Base-by-base conservation (phyloP, 331 rosid species). In the Telfairia occidentalis region DNA sequence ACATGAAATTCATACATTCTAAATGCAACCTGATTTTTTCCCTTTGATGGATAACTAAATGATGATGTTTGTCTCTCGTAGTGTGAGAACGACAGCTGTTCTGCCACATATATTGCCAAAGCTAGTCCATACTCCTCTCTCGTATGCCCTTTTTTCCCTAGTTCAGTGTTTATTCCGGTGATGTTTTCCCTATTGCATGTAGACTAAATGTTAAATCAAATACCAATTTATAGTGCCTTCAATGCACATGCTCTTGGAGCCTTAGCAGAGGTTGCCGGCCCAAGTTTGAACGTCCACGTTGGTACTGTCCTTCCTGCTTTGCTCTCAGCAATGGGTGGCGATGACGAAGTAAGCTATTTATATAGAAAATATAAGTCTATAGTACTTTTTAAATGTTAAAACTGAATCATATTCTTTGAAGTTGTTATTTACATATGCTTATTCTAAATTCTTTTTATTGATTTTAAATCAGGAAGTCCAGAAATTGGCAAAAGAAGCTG, bases 241-340 rank as follows among this genome's bases (percentile, higher is more conserved):
- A 82, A 92, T 81, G 93, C 97, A 58, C 99, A 92, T 85, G 97
- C 99, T 66, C 84, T 95, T 18, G 96, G 97, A 50, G 99, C 97
- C 76, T 86, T 95, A 74, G 99, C 97, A 21, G 96, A 92, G 80
- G 99, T 95, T 73, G 97, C 97, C 54, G 97, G 97, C 66, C 87
- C 96, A 75, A 89, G 99, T 77, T 97, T 88, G 67, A 78, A 92
- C 77, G 43, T 76, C 73, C 99, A 95, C 84, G 96, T 95, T 76
- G 83, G 92, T 52, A 91, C 90, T 40, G 86, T 92, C 78, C 96
- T 95, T 84, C 97, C 97, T 79, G 92, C 99, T 79, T 81, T 92
- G 78, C 92, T 92, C 18, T 79, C 89, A 69, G 96, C 96, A 76
- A 91, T 95, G 93, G 79, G 82, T 77, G 82, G 81, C 67, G 93